These are phyloP conservation scores for Herpetospermum pedunculosum DNA, from an alignment of 306 rosid genomes.

Conservation along the genomic window DNA sequence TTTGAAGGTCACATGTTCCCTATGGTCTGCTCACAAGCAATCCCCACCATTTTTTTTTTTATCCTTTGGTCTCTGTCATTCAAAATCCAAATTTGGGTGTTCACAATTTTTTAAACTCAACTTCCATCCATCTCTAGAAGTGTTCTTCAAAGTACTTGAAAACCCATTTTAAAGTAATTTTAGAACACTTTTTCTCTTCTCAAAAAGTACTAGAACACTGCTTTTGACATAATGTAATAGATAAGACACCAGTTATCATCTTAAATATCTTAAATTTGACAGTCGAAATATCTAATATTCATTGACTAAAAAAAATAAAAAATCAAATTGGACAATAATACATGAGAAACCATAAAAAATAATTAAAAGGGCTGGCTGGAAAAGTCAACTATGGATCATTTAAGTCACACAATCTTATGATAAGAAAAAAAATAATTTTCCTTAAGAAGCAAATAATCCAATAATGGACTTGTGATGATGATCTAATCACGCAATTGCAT, in stretches of 20 bases:
- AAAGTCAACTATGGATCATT: not conserved
- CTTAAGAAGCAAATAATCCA: not conserved
- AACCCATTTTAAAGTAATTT: not conserved
- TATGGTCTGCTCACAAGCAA: conserved; percentile 5
- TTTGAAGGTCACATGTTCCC: conserved; percentile 3
- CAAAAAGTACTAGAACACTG: no score
- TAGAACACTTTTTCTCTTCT: no score
- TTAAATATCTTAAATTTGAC: no score
- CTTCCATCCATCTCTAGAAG: not conserved
- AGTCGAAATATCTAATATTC: no score
- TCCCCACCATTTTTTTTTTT: not conserved
- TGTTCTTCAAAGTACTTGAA: not conserved
- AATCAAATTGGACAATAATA: not conserved
- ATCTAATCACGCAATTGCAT: not conserved
- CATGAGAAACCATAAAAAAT: not conserved
- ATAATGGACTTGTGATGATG: not conserved
- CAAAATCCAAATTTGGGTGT: not conserved
- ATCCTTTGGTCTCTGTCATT: not conserved
- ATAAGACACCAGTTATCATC: no score
- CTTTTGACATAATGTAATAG: no score
- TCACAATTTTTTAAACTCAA: not conserved
- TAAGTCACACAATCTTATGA: not conserved
- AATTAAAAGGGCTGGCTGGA: not conserved
- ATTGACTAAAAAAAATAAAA: no score
- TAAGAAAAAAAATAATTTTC: not conserved